Evolutionary conservation across 148 eudicot genomes (phyloP).

Genomic region (Spergularia bocconei): DNA sequence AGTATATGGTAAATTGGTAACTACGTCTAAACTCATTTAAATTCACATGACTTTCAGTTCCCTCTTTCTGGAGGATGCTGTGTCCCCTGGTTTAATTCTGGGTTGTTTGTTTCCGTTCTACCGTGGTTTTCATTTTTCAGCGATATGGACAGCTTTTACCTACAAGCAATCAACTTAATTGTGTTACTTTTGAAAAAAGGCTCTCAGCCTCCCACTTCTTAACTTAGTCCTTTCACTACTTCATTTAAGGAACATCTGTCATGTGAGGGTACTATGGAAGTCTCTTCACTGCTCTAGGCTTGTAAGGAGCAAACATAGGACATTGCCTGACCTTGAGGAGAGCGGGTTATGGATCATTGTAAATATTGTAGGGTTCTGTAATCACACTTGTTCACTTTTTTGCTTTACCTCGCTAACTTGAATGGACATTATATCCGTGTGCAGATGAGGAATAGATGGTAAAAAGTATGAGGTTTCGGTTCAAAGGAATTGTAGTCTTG

Average conservation of each 20-base stretch:
- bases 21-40: too few species aligned
- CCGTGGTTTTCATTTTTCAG: background rate
- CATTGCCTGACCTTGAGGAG: background rate
- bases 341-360: background rate
- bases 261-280: background rate
- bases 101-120: background rate
- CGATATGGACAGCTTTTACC: background rate
- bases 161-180: background rate
- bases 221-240: background rate
- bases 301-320: background rate
- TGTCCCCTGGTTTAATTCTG: background rate
- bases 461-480: background rate
- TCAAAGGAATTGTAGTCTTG: background rate
- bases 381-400: constrained; percentile 1
- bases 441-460: constrained; percentile 4
- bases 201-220: background rate
- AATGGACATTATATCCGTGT: background rate
- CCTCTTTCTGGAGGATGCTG: background rate
- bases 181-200: too few species aligned
- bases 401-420: background rate
- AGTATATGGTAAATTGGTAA: too few species aligned
- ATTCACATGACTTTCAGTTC: background rate
- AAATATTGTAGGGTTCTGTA: background rate
- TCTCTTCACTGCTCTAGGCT: background rate
- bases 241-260: background rate